Base-by-base conservation (phyloP, 2,329 filamentous ascomycete species). In the Aspergillus candidus region DNA sequence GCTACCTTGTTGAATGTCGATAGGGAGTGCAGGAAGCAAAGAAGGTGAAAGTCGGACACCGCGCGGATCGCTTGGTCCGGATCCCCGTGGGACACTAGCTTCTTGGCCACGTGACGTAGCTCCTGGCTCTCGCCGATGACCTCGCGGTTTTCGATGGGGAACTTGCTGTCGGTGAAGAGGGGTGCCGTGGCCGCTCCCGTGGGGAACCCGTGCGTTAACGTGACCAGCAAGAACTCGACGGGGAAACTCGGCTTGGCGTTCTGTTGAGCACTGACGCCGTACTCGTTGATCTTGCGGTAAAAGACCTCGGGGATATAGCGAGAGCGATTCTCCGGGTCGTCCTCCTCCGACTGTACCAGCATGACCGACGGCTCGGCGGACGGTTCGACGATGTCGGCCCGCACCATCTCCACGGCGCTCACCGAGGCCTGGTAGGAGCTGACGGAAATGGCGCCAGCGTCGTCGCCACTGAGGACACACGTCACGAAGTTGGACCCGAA, bases 401-500 rank as follows among this genome's bases (percentile, higher is more conserved):
- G 79, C 18, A 95, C 88, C 93, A 98, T 98, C 66, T 98, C 93
- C 4, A 96, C 89, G 0, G 90, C 89, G 12, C 93, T 86, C 55
- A 96, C 95, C 1, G 91, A 95, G 51, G 88, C 90, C 67, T 98
- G 93, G 60, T 97, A 98, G 0, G 90, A 83, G 4, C 88, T 87
- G 49, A 98, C 87, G 13, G 83, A 78, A 54, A 98, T 97, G 51
- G 89, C 83, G 43, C 90, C 88, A 38, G 87, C 75, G 51, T 93
- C 87, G 57, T 97, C 91, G 37, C 91, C 91, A n/a, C 88, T 91
- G 48, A 98, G 78, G 35, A 98, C 82, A 66, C 93, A 98, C 0
- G 93, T 97, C 38, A 98, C 90, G 64, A 97, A 97, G 62, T 94
- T 93, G 38, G 91, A 97, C 13, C 93, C 93, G 60, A 96, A 98